A percentile compares a stretch with the other conserved stretches of the same genome.
Conservation (phyloP, 148 eudicot species). For the Amaranthus hypochondriacus region DNA sequence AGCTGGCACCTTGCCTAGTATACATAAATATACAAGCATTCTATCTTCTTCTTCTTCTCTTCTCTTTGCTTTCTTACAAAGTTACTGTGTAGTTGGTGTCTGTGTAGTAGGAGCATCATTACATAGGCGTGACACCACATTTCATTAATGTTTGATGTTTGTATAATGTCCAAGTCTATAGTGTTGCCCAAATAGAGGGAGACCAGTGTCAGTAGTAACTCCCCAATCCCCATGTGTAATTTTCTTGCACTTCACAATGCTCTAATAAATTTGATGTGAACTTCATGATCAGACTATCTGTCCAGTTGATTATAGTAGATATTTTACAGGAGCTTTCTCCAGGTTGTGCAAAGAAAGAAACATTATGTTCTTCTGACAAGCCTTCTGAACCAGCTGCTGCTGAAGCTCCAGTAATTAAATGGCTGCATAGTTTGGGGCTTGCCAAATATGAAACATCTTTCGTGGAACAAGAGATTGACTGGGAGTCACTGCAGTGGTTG, state of each 20-base stretch:
- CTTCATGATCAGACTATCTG: neutral
- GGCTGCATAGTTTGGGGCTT: slow-evolving; percentile 69
- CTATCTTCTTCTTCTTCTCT: too few relatives aligned
- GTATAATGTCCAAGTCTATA: neutral
- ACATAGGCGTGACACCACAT: neutral
- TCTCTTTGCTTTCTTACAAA: too few relatives aligned
- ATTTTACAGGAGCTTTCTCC: slow-evolving; percentile 39
- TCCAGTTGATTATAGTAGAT: neutral
- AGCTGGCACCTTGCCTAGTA: too few relatives aligned
- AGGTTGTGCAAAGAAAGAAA: slow-evolving; percentile 22
- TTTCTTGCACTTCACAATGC: neutral
- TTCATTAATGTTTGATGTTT: slow-evolving; percentile 6
- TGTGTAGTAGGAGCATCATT: too few relatives aligned
- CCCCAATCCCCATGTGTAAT: neutral
- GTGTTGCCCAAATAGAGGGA: neutral
- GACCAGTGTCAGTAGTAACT: neutral
- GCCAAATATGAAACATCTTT: slow-evolving; percentile 63
- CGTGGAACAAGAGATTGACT: slow-evolving; percentile 71
- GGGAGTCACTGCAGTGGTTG: slow-evolving; percentile 72
- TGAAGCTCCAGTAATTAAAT: slow-evolving; percentile 48
- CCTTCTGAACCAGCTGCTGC: slow-evolving; percentile 28
- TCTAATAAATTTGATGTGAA: neutral
- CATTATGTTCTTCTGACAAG: slow-evolving; percentile 42
- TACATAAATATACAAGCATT: too few relatives aligned
- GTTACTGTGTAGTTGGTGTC: too few relatives aligned